These are phyloP conservation scores for Aspergillus jensenii DNA, from an alignment of 2,329 filamentous ascomycete species.

Conservation along the genomic window DNA sequence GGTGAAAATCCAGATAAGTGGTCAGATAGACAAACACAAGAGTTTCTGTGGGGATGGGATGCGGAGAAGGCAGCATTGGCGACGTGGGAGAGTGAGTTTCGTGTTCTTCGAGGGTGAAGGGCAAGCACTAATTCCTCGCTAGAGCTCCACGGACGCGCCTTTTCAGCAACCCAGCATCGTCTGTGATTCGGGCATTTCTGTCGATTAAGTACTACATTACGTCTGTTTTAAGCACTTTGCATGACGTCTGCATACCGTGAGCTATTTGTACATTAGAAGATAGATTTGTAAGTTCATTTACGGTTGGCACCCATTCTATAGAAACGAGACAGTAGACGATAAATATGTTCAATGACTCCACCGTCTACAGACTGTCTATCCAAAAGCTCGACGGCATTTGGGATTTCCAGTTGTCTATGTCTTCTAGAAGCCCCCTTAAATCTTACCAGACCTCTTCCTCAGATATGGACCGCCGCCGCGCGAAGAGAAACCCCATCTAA, in stretches of 20 bases:
- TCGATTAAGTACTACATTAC: not conserved
- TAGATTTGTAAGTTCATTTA: not conserved
- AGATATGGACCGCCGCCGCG: constrained; percentile 17
- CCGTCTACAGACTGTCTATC: not conserved
- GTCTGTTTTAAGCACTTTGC: not conserved
- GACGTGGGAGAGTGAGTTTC: constrained; percentile 30
- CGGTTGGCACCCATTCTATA: not conserved
- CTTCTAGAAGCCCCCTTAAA: not conserved
- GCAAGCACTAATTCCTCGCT: not conserved
- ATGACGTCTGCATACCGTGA: not conserved
- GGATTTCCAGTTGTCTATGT: not conserved
- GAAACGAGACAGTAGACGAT: not conserved
- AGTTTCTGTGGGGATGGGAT: constrained; percentile 42
- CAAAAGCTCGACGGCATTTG: not conserved
- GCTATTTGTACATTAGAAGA: not conserved
- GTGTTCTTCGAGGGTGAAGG: not conserved
- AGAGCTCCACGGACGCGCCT: not conserved
- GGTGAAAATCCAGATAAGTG: constrained; percentile 59
- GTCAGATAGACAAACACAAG: constrained; percentile 64
- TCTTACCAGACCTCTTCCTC: constrained; percentile 13
- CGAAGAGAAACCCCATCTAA: constrained; percentile 54
- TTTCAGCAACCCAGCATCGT: not conserved
- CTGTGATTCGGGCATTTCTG: not conserved
- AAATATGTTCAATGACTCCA: not conserved
- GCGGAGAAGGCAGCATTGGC: constrained; percentile 33